Conservation (phyloP, 2,329 filamentous ascomycete genomes). For the Penicillium olsonii region DNA sequence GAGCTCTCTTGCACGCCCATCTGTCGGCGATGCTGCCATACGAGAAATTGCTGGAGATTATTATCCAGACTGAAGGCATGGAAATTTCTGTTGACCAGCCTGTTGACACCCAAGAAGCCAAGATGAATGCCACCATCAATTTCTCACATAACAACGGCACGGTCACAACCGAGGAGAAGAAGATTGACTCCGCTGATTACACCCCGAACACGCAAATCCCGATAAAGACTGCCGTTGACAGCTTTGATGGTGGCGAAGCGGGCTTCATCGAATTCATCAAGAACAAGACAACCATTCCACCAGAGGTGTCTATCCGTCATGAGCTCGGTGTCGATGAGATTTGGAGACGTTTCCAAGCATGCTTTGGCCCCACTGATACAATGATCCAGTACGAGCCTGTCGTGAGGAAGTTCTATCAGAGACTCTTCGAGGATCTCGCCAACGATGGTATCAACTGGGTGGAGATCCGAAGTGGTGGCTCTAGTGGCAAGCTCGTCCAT, state of each 20-base stretch:
- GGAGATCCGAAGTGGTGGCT: conserved; percentile 76
- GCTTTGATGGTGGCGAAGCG: neutral
- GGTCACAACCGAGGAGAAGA: neutral
- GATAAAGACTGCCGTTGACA: neutral
- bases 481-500: conserved; percentile 65
- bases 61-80: neutral
- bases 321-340: neutral
- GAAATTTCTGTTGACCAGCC: neutral
- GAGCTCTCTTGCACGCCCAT: conserved; percentile 68
- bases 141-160: conserved; percentile 1
- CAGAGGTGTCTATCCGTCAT: neutral
- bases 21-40: conserved; percentile 86
- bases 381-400: conserved; percentile 1
- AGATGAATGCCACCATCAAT: neutral
- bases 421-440: conserved; percentile 67
- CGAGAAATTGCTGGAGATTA: conserved; percentile 41
- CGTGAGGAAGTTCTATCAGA: conserved; percentile 54
- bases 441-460: conserved; percentile 81
- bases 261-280: neutral
- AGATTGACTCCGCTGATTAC: neutral
- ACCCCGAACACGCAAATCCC: neutral
- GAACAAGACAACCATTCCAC: neutral
- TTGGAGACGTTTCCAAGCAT: neutral
- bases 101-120: neutral
- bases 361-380: neutral